Conservation (phyloP, 495 filamentous ascomycete genomes). For the Talaromyces borbonicus region DNA sequence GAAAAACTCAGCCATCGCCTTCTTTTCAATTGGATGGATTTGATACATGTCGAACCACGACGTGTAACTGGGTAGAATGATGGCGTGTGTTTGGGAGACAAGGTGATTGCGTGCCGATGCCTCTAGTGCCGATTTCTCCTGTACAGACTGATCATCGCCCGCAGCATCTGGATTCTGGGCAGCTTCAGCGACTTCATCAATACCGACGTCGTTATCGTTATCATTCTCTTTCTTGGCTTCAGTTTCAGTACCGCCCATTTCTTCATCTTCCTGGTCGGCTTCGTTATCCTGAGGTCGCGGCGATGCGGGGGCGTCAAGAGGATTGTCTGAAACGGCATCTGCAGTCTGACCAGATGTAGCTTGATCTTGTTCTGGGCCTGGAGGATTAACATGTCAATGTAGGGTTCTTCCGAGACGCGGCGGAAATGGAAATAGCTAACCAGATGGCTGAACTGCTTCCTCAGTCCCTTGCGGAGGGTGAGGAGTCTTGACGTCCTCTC, state of each 20-base stretch:
- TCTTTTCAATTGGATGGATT: conserved; percentile 80
- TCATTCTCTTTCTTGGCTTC: conserved; percentile 50
- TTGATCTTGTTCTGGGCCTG: conserved; percentile 26
- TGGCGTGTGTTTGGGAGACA: conserved; percentile 82
- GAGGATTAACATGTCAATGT: conserved; percentile 9
- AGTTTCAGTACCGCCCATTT: conserved; percentile 67
- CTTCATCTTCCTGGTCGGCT: conserved; percentile 64
- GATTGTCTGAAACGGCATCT: conserved; percentile 54
- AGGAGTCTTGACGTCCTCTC: conserved; percentile 21
- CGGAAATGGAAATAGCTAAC: conserved; percentile 13
- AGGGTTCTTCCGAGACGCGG: conserved; percentile 5
- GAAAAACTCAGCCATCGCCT: conserved; percentile 93
- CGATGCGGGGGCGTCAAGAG: conserved; percentile 72
- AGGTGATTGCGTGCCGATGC: conserved; percentile 81
- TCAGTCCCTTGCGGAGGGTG: conserved; percentile 21
- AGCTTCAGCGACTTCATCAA: conserved; percentile 29
- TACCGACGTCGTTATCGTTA: conserved; percentile 33
- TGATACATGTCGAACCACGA: conserved; percentile 98
- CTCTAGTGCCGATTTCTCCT: conserved; percentile 72
- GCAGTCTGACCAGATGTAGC: conserved; percentile 19
- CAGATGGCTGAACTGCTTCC: conserved; percentile 21
- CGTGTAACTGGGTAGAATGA: conserved; percentile 92
- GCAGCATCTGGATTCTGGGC: conserved; percentile 31
- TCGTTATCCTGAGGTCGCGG: conserved; percentile 57
- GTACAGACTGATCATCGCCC: conserved; percentile 39